Conservation (phyloP, 2,329 filamentous ascomycete genomes). For the Alternaria angustiovoidea region DNA sequence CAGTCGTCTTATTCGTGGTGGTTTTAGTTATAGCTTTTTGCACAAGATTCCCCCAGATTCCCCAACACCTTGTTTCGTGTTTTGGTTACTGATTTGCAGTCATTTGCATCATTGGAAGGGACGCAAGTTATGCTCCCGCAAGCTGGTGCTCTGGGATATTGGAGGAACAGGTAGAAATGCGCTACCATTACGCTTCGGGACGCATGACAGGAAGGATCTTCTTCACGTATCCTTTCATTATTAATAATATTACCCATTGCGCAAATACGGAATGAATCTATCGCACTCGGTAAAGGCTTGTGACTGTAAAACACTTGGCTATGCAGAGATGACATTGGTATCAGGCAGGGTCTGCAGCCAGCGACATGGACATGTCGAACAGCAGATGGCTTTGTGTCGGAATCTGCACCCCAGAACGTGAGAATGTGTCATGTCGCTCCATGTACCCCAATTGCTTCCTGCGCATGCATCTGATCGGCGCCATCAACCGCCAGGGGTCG, state of each 20-base stretch:
- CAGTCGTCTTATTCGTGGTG: slow-evolving; percentile 28
- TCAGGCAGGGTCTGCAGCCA: slow-evolving; percentile 4
- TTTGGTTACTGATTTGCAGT: slow-evolving; percentile 19
- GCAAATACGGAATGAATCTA: neutral
- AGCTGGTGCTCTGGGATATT: slow-evolving; percentile 10
- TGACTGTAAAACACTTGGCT: neutral
- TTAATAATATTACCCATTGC: slow-evolving; percentile 39
- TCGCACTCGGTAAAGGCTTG: neutral
- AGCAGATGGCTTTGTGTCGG: slow-evolving; percentile 12
- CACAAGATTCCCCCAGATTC: slow-evolving; percentile 42
- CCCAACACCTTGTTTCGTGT: slow-evolving; percentile 20
- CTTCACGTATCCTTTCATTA: slow-evolving; percentile 30
- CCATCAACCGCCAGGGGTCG: slow-evolving; percentile 9
- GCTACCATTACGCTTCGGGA: slow-evolving; percentile 17
- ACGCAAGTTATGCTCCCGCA: slow-evolving; percentile 19
- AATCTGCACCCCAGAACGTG: slow-evolving; percentile 24
- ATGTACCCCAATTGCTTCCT: slow-evolving; percentile 5
- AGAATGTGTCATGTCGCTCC: slow-evolving; percentile 3
- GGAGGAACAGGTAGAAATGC: slow-evolving; percentile 18
- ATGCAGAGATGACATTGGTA: neutral
- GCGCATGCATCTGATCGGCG: slow-evolving; percentile 9
- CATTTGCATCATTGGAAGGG: slow-evolving; percentile 26
- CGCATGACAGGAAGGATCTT: slow-evolving; percentile 20
- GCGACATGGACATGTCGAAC: slow-evolving; percentile 1
- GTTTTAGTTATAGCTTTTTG: slow-evolving; percentile 30